Base-by-base conservation (phyloP, 192 early-diverging fungal genomes). In the Obelidium mucronatum region DNA sequence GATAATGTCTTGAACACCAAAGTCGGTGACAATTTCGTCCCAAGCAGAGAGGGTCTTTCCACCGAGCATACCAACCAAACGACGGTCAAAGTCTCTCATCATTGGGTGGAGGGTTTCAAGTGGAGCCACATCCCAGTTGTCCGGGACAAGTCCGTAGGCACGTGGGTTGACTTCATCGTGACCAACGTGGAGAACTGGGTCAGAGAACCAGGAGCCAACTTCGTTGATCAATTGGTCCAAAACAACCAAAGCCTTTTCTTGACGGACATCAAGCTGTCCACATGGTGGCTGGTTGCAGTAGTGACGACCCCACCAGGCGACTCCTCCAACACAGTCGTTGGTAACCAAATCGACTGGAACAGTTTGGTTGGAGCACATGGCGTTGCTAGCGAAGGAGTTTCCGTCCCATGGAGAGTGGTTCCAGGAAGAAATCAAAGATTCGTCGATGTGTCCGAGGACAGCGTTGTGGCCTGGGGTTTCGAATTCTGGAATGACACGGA, bases 401-500 rank as follows among this genome's bases (percentile, higher is more conserved):
- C 44, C 40, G 22, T 52, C 66, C 40, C 66, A 52, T 44, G 39
- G 39, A 33, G 66, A 52, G 30, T 51, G 40, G 34, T 42, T 33
- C 17, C 40, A n/a, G 24, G 24, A 28, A 35, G 44, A 30, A 52
- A 51, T n/a, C 4, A 68, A 22, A 6, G 5, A 24, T 15, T 13
- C 22, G 66, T 51, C 24, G 24, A 33, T n/a, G 44, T 31, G n/a
- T 28, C 31, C 30, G 24, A 44, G 13, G 11, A 42, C 26, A 42
- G 19, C 28, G 34, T 39, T 36, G 48, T 52, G 48, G 62, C 54
- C 55, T 22, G 55, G 55, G 26, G 30, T 22, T 24, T 98, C 95
- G 64, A 96, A 88, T 78, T 98, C 96, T 2, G 95, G 95, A 68
- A 97, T 92, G 24, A 98, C 81, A n/a, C 96, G 89, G 56, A 97